Evolutionary conservation across 768 basidiomycete species (phyloP).

Genomic region (Rhodosporidiobolus odoratus): DNA sequence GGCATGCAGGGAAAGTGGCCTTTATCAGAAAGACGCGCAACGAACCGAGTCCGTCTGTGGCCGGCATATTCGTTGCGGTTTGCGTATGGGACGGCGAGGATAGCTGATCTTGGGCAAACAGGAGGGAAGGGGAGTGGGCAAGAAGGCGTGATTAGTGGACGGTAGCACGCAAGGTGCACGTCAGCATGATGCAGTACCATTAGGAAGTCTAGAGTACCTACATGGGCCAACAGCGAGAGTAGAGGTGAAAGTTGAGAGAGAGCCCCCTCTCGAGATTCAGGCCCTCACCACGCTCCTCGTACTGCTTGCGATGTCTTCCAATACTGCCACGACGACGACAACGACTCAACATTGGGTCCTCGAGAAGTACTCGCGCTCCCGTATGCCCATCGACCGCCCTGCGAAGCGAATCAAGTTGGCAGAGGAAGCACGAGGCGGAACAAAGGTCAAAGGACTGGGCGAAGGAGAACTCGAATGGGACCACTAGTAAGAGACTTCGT

Average conservation of each 20-base stretch:
- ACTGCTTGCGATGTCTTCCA: neutral
- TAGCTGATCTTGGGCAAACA: too few species aligned
- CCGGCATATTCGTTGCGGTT: too few species aligned
- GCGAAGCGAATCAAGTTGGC: neutral
- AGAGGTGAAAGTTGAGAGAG: neutral
- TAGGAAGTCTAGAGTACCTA: too few species aligned
- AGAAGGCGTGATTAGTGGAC: too few species aligned
- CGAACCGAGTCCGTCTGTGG: too few species aligned
- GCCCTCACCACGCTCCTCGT: neutral
- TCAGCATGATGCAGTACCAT: too few species aligned
- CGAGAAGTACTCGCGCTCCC: conserved; percentile 25
- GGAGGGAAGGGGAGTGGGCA: too few species aligned
- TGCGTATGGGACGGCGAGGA: too few species aligned
- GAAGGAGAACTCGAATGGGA: conserved; percentile 16
- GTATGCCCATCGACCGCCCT: neutral
- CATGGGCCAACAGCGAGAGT: neutral
- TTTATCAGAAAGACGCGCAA: too few species aligned
- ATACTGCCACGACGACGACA: conserved; percentile 3
- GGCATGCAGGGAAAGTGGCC: too few species aligned
- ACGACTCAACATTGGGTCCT: conserved; percentile 16
- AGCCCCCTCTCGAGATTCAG: neutral
- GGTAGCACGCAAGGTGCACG: too few species aligned
- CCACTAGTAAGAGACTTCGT: conserved; percentile 9
- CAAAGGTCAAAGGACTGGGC: neutral
- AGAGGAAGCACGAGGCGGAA: neutral